A percentile compares a stretch with the other conserved stretches of the same genome.
phyloP scores from a whole-genome alignment of 495 filamentous ascomycete species.

The Pseudomonodictys pantanalensis region DNA sequence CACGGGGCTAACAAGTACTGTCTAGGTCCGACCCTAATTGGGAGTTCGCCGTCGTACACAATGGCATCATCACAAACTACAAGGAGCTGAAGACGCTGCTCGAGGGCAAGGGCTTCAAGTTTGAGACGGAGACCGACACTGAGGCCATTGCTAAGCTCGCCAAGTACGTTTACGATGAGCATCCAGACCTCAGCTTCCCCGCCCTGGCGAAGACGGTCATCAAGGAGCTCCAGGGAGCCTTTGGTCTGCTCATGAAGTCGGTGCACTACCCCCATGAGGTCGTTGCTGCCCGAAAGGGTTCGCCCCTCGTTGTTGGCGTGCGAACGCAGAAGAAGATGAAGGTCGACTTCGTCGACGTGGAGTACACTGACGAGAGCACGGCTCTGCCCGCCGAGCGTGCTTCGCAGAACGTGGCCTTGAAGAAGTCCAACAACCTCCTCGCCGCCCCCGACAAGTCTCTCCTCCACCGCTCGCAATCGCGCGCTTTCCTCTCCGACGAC shows the following conservation, averaged over 20 bases:
- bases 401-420: slow-evolving; percentile 92
- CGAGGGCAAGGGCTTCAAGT: slow-evolving; percentile 90
- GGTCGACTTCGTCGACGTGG: slow-evolving; percentile 99
- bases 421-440: slow-evolving; percentile 75
- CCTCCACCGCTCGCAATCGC: slow-evolving; percentile 94
- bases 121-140: slow-evolving; percentile 98
- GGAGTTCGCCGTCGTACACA: slow-evolving; percentile 97
- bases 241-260: slow-evolving; percentile 93
- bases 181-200: slow-evolving; percentile 92
- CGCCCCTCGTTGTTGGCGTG: slow-evolving; percentile 92
- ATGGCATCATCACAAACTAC: slow-evolving; percentile 99
- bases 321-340: slow-evolving; percentile 98
- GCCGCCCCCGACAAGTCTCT: slow-evolving; percentile 93
- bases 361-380: slow-evolving; percentile 78
- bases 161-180: slow-evolving; percentile 96
- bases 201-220: slow-evolving; percentile 95
- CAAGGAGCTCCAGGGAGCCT: slow-evolving; percentile 96
- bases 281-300: slow-evolving; percentile 96
- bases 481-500: slow-evolving; percentile 97
- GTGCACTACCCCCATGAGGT: slow-evolving; percentile 98
- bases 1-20: slow-evolving; percentile 13
- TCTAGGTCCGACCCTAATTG: slow-evolving; percentile 74
- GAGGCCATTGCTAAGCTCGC: slow-evolving; percentile 98
- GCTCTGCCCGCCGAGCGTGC: slow-evolving; percentile 90
- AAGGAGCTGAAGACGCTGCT: slow-evolving; percentile 95